Evolutionary conservation across 495 filamentous ascomycete genomes (phyloP), one percentile per base, ranked within the genome.

Genomic region (Aspergillus homomorphus): DNA sequence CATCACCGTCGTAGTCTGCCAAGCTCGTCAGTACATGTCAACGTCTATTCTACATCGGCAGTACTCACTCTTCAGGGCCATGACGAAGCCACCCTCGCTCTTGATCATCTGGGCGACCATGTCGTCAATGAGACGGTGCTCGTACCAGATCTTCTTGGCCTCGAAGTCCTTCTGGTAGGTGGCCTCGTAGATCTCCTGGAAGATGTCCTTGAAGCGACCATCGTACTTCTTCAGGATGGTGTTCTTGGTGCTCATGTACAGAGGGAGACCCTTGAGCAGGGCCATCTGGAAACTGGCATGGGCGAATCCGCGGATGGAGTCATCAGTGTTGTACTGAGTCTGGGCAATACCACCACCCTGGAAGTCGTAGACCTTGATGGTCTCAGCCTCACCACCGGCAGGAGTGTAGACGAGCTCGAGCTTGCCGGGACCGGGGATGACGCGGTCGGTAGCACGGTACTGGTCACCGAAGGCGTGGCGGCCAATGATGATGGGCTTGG

Each of bases 41-140:
- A 55, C 19, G 10, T 28, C 6, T 16, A 45, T 41, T n/a, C 16
- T 4, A 24, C 18, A 38, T 20, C 12, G 10, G 24, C 7, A 28
- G 18, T 18, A 78, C 87, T 69, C 70, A 92, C 89, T 98, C 86
- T 98, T 98, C 68, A 98, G 82, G 58, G 94, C 94, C 83, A 98
- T 98, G 72, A 98, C 82, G 75, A 89, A 96, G 57, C 94, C 94
- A 59, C 94, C 91, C 65, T 87, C 86, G 75, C 86, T 90, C 86
- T 98, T 98, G 82, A 98, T 90, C 94, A 98, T 98, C 84, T 98
- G 93, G 50, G 94, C 94, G 56, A 98, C 94, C 94, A 98, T 98
- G 78, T 98, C 94, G 77, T 98, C 94, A 68, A 98, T 98, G 58
- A 98, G 80, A 64, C 94, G 87, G 78, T 98, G 94, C 87, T 98